Evolutionary conservation across 2,329 filamentous ascomycete genomes (phyloP), one percentile per base, ranked within the genome.

Genomic region (Botrytis sinoallii): DNA sequence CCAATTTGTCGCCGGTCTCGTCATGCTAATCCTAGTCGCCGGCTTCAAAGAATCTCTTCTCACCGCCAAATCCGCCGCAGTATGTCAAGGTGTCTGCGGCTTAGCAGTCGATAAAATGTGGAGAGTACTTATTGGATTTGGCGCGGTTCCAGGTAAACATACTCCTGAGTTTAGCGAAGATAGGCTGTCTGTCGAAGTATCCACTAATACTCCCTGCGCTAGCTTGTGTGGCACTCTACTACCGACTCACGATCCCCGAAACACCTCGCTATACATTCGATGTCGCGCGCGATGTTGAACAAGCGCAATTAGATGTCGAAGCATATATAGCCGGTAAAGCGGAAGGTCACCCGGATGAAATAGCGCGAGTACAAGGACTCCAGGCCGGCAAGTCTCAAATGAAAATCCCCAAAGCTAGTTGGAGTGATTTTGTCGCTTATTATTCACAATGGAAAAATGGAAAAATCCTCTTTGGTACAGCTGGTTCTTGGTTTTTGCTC

Each of bases 251-350:
- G 70, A 95, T 97, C 77, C 93, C 93, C 40, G 93, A 97, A 84
- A 95, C 93, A 42, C 93, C 93, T 70, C 92, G 93, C 35, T 97
- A 96, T 84, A 96, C 93, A 38, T 96, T 97, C 78, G 93, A 97
- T 80, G 89, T 97, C 32, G 87, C 89, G 65, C 90, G 89, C 46
- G 93, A 97, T 80, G 86, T 93, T 59, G 88, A 93, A 78, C 91
- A 93, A 84, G 93, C 89, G 57, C 86, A 89, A 70, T 89, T 88
- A 59, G 93, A 96, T 77, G 88, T 92, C 77, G 88, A 91, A 80
- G 90, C 91, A 25, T 96, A 95, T 83, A 89, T 93, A 70, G 84
- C 84, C 48, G 92, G 92, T 74, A 87, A 88, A 81, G 6, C 72
- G 42, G 88, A 91, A 78, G 91, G 90, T 52, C 80, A 87, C 10